Base-by-base conservation (phyloP, 2,329 filamentous ascomycete species). In the Cladorrhinum sp. region DNA sequence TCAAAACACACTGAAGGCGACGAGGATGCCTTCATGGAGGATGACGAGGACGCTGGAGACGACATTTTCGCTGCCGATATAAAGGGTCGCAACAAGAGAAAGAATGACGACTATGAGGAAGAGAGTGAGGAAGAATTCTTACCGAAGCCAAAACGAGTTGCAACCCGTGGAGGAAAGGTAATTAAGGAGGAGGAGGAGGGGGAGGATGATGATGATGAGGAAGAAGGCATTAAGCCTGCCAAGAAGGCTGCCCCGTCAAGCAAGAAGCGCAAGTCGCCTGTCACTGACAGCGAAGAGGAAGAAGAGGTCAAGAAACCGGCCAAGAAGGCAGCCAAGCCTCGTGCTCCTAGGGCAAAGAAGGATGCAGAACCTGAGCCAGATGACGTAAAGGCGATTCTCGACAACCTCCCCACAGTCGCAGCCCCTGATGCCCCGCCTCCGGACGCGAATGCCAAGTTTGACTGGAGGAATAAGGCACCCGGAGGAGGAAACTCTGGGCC, bases 391-490 rank as follows among this genome's bases (percentile, higher is more conserved):
- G 86, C 88, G 53, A 97, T 99, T 50, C 84, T 98, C 29, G 88
- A 96, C 71, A 91, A 87, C 67, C 93, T 99, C 62, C 90, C 92
- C 4, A 91, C 86, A 1, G 85, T 99, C 48, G 81, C 88, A 61
- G 82, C 95, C 22, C 95, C 95, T 5, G 90, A 92, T 2, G 93
- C 95, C 48, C 93, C 93, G 1, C 81, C 88, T 1, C 85, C 86
- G 64, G 84, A 88, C 58, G 84, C 85, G 0, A 82, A 85, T 65
- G 78, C 78, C 23, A 97, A 96, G 69, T 97, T 93, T 68, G 87
- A 96, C 71, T 98, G 85, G 81, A 85, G 84, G 66, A 88, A 87
- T 69, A 88, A 87, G 69, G 79, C 78, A 24, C 77, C 73, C 61
- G 74, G 79, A 67, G 80, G 85, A 58, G 85, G 83, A 16, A 88